A percentile compares a stretch with the other conserved stretches of the same genome.
phyloP scores from a whole-genome alignment of 768 basidiomycete genomes.

The Collybia mongolica region DNA sequence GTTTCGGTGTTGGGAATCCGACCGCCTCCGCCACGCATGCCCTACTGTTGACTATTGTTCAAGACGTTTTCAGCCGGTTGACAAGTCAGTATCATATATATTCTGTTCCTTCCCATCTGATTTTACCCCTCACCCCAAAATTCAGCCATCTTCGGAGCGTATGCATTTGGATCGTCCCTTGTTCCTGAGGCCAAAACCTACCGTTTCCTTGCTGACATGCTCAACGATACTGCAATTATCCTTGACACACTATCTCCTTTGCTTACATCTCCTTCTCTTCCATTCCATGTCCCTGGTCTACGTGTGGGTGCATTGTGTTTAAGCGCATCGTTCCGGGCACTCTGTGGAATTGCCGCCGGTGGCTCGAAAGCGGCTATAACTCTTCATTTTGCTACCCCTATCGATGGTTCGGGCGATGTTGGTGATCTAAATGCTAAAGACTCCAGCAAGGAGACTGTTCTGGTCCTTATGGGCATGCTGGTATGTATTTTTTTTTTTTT shows the following conservation, averaged over 20 bases:
- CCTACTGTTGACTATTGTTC: slow-evolving; percentile 60
- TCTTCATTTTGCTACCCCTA: slow-evolving; percentile 59
- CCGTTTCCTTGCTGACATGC: slow-evolving; percentile 62
- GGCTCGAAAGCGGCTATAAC: slow-evolving; percentile 72
- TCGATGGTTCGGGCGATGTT: slow-evolving; percentile 53
- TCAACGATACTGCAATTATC: slow-evolving; percentile 61
- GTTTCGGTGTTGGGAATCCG: slow-evolving; percentile 70
- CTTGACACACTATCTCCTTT: slow-evolving; percentile 62
- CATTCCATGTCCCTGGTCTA: slow-evolving; percentile 32
- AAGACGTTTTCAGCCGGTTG: slow-evolving; percentile 61
- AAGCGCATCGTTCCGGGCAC: slow-evolving; percentile 55
- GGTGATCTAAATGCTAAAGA: slow-evolving; percentile 76
- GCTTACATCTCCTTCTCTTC: slow-evolving; percentile 36
- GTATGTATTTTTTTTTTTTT: slow-evolving; percentile 33
- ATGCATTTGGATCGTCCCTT: slow-evolving; percentile 60
- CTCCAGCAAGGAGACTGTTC: slow-evolving; percentile 68
- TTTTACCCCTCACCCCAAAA: background rate
- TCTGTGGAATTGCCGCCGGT: slow-evolving; percentile 64
- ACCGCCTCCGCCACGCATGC: slow-evolving; percentile 67
- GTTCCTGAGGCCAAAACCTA: slow-evolving; percentile 72
- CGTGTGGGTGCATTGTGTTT: slow-evolving; percentile 53
- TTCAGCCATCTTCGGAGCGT: slow-evolving; percentile 62
- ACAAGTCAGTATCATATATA: slow-evolving; percentile 46
- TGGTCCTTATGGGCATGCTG: slow-evolving; percentile 66
- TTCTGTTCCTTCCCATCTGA: background rate